A percentile compares a stretch with the other conserved stretches of the same genome.
phyloP scores from a whole-genome alignment of 2,329 filamentous ascomycete species.

The Drechslerella coelobrocha region DNA sequence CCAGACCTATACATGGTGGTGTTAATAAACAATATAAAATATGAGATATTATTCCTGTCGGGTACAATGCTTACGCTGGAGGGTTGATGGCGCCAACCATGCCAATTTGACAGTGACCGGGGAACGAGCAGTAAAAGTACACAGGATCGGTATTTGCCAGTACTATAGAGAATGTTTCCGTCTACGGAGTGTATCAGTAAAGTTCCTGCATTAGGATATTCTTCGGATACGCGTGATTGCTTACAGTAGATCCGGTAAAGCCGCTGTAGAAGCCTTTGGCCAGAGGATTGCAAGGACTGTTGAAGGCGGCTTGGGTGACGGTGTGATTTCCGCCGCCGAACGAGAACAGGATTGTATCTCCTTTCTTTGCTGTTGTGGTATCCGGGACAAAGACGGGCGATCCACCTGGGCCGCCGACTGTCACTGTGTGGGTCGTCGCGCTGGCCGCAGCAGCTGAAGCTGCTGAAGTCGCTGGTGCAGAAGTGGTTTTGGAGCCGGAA shows the following conservation, averaged over 20 bases:
- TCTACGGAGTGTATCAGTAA: constrained; percentile 10
- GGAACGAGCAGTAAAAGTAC: constrained; percentile 36
- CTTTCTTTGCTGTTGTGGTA: constrained; percentile 68
- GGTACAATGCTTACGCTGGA: constrained; percentile 35
- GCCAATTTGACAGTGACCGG: constrained; percentile 30
- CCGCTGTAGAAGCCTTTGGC: constrained; percentile 51
- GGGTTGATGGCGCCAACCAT: constrained; percentile 47
- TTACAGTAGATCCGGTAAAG: constrained; percentile 24
- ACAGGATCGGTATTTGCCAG: constrained; percentile 63
- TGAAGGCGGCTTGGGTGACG: constrained; percentile 77
- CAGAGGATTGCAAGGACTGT: constrained; percentile 72
- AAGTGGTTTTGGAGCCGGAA: neutral
- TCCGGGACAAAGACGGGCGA: constrained; percentile 71
- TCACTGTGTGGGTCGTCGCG: constrained; percentile 62
- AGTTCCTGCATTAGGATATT: neutral
- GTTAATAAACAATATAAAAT: too few species aligned
- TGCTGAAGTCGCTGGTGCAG: neutral
- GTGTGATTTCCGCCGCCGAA: constrained; percentile 69
- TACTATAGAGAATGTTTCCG: constrained; percentile 70
- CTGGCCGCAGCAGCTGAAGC: constrained; percentile 2
- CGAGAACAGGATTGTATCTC: constrained; percentile 56
- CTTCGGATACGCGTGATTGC: neutral
- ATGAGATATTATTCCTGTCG: too few species aligned
- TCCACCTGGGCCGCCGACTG: constrained; percentile 67
- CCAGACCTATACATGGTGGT: constrained; percentile 4